Conservation (phyloP, 306 rosid species). For the Trifolium dubium region DNA sequence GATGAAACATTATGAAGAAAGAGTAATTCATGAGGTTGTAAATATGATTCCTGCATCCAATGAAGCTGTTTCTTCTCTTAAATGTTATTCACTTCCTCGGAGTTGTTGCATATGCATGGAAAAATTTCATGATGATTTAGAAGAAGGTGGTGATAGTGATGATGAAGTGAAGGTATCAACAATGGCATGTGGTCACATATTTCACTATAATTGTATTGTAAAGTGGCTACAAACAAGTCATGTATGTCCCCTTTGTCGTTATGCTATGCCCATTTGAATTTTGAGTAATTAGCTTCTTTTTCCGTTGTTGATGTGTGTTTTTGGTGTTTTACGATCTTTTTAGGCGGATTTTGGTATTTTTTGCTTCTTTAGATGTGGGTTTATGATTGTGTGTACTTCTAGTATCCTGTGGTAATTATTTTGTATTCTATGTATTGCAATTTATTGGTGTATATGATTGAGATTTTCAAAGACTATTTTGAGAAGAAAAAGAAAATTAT, state of each 20-base stretch:
- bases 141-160: neutral
- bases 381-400: no score
- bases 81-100: neutral
- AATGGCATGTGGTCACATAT: neutral
- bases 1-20: neutral
- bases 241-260: neutral
- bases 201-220: neutral
- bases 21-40: neutral
- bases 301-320: no score
- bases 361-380: no score
- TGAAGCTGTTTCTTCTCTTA: neutral
- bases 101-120: neutral
- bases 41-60: neutral
- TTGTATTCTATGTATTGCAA: no score
- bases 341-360: no score
- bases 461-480: no score
- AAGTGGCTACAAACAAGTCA: neutral
- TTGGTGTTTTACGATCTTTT: no score
- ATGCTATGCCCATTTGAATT: neutral
- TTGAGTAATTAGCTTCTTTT: no score
- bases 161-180: neutral
- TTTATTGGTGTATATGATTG: no score
- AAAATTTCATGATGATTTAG: neutral
- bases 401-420: no score
- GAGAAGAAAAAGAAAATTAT: no score